phyloP scores from a whole-genome alignment of 1,284 basidiomycete genomes.

The Irpex sp. region DNA sequence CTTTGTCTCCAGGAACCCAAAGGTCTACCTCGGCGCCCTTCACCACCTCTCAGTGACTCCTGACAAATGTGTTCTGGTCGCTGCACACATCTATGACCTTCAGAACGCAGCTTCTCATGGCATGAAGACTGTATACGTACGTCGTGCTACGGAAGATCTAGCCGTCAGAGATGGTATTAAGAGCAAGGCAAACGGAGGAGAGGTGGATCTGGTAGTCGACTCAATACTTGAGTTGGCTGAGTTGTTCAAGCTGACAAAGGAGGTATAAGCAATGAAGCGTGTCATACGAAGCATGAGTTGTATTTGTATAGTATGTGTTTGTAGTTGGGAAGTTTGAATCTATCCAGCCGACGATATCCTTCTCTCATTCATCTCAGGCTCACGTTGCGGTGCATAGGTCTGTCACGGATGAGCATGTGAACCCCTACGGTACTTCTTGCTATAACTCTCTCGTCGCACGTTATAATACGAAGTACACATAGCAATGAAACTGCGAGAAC shows the following conservation, averaged over 20 bases:
- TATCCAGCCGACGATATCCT: no score
- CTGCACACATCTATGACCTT: conserved; percentile 58
- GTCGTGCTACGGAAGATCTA: conserved; percentile 42
- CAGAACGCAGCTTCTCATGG: conserved; percentile 49
- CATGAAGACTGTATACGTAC: conserved; percentile 55
- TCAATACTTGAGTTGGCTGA: conserved; percentile 24
- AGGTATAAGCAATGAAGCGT: no score
- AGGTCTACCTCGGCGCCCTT: conserved; percentile 47
- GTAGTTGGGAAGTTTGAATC: no score
- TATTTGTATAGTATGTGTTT: no score
- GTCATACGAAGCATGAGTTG: no score
- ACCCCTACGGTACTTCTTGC: no score
- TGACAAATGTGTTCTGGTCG: conserved; percentile 56
- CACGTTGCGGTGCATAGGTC: no score
- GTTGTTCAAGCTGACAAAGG: neutral
- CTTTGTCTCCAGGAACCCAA: conserved; percentile 37
- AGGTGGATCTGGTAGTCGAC: conserved; percentile 27
- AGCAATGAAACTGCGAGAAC: no score
- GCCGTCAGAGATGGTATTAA: conserved; percentile 18
- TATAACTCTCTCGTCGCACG: no score
- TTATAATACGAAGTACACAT: no score
- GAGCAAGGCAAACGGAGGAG: conserved; percentile 25
- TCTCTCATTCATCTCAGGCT: no score
- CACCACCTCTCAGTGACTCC: conserved; percentile 43
- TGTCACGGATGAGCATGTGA: no score